Evolutionary conservation across 2,329 filamentous ascomycete species (phyloP).

Genomic region (Ceratocystis papillata): DNA sequence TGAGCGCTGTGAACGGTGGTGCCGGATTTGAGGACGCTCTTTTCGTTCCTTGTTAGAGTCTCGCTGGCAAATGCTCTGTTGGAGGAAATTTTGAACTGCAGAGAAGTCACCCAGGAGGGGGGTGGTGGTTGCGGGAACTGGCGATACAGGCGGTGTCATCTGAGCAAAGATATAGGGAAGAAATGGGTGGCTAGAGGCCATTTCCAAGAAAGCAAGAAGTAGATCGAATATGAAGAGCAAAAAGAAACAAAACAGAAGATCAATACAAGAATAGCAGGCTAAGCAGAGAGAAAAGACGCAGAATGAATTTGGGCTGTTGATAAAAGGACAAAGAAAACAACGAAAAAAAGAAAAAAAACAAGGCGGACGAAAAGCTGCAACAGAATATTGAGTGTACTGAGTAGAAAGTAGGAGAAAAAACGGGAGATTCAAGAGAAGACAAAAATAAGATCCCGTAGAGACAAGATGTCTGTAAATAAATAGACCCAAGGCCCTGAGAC

Average conservation of each 20-base stretch:
- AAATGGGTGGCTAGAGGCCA: conserved; percentile 6
- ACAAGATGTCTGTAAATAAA: background rate
- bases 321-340: conserved; percentile 2
- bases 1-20: background rate
- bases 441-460: background rate
- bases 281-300: background rate
- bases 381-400: background rate
- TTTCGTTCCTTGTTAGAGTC: background rate
- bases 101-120: conserved; percentile 21
- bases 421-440: background rate
- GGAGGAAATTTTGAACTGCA: background rate
- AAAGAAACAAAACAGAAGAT: background rate
- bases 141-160: conserved; percentile 23
- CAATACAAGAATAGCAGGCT: background rate
- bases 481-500: background rate
- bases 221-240: background rate
- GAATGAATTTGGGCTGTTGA: background rate
- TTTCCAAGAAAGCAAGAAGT: background rate
- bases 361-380: background rate
- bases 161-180: conserved; percentile 21
- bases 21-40: background rate
- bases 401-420: background rate
- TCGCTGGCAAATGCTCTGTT: conserved; percentile 10
- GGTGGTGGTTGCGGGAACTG: conserved; percentile 17
- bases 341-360: background rate